Base-by-base conservation (phyloP, 2,329 filamentous ascomycete genomes). In the Fusarium austroafricanum region DNA sequence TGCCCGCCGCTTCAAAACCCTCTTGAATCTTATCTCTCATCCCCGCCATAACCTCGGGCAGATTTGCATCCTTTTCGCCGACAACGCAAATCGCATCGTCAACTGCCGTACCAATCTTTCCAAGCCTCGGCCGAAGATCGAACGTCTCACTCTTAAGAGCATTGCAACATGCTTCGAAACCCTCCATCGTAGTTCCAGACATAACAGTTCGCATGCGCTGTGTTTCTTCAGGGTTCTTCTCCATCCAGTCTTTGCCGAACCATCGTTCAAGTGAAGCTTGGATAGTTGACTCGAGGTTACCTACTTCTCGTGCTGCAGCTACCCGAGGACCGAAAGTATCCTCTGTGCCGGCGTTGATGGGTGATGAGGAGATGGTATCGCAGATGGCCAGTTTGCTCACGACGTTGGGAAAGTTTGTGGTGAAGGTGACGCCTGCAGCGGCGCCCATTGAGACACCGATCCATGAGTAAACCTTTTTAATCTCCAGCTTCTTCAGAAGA, bases 381-480 rank as follows among this genome's bases (percentile, higher is more conserved):
- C 79, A 82, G 29, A 81, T 71, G 26, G 79, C 72, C 9, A 83
- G 75, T 43, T 77, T 79, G 50, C 74, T 53, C 11, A 83, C 73
- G 5, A 81, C 46, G 33, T 75, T 76, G 6, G 80, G 80, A 58
- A 81, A 79, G 54, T 73, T 75, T 6, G 75, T 73, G 2, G 75
- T 75, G 63, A 83, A 83, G 56, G 76, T 76, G 47, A 83, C 68
- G 20, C 79, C 79, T 2, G 75, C 78, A 1, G 79, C 75, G 10
- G 79, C 82, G 21, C 82, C 82, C 79, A 83, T 82, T 12, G 81
- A 83, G 2, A 83, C 80, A 3, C 81, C 81, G 10, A 83, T 72
- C 81, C 81, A 83, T 5, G 78, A 76, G 54, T 80, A 72, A 8
- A 81, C 57, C 20, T 65, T 73, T 7, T 61, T 44, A 31, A 82